Conservation (phyloP, 2,329 filamentous ascomycete genomes). For the Colletotrichum agaves region DNA sequence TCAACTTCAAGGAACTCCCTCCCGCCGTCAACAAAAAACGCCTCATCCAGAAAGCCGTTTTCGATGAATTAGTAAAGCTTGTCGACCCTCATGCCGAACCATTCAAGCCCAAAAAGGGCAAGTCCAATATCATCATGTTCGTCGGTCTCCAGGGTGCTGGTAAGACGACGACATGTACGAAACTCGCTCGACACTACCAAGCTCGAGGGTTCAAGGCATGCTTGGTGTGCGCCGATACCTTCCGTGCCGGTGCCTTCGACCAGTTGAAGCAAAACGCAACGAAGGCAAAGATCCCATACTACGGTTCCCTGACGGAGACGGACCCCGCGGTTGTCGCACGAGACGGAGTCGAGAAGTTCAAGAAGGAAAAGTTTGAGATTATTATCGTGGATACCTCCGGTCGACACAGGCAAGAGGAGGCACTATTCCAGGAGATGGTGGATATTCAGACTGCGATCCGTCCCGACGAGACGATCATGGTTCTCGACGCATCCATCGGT, state of each 20-base stretch:
- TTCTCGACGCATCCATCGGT: slow-evolving; percentile 94
- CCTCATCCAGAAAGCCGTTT: slow-evolving; percentile 96
- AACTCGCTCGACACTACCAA: slow-evolving; percentile 94
- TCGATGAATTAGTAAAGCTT: slow-evolving; percentile 94
- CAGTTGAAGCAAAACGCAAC: slow-evolving; percentile 99
- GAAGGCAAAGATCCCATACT: slow-evolving; percentile 99
- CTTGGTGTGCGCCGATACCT: slow-evolving; percentile 96
- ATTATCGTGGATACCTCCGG: slow-evolving; percentile 99
- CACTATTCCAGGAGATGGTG: slow-evolving; percentile 96
- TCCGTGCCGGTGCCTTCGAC: slow-evolving; percentile 97
- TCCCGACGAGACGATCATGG: slow-evolving; percentile 98
- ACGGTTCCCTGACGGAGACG: slow-evolving; percentile 94
- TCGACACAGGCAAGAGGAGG: slow-evolving; percentile 92
- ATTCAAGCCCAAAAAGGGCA: slow-evolving; percentile 97
- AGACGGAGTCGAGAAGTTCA: slow-evolving; percentile 99
- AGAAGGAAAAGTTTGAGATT: slow-evolving; percentile 97
- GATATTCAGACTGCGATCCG: slow-evolving; percentile 92
- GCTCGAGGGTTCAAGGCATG: slow-evolving; percentile 92
- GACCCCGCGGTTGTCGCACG: slow-evolving; percentile 92
- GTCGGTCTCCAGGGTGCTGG: slow-evolving; percentile 97
- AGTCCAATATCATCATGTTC: slow-evolving; percentile 98
- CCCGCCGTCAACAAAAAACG: slow-evolving; percentile 97
- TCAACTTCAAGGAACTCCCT: slow-evolving; percentile 95
- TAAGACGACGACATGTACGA: slow-evolving; percentile 98
- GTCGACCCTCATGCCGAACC: slow-evolving; percentile 96